Conservation (phyloP, 306 rosid species). For the Boehmeria nivea region DNA sequence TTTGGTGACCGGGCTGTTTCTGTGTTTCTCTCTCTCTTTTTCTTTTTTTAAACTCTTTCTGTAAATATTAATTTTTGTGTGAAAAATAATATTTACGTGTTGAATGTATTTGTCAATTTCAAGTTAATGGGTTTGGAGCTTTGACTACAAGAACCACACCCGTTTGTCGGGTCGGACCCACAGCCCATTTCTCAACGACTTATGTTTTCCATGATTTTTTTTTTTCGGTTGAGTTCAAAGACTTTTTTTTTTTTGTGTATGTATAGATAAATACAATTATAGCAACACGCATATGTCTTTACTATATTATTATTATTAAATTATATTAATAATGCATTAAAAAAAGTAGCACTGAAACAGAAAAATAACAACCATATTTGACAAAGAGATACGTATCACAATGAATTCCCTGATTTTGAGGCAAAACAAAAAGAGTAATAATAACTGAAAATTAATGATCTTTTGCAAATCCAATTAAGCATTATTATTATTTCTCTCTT, state of each 20-base stretch:
- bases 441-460: not conserved
- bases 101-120: no score
- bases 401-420: not conserved
- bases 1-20: slow-evolving; percentile 51
- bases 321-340: not conserved
- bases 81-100: no score
- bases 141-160: slow-evolving; percentile 9
- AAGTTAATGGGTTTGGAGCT: slow-evolving; percentile 11
- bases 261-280: not conserved
- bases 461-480: not conserved
- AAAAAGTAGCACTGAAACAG: not conserved
- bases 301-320: not conserved
- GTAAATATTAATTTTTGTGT: not conserved
- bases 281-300: not conserved
- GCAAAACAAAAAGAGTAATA: not conserved
- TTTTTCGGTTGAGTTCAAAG: not conserved
- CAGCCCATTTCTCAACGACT: not conserved
- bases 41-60: not conserved
- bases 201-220: not conserved
- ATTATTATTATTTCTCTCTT: no score
- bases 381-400: not conserved
- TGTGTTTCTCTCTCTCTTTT: not conserved
- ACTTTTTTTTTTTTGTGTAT: not conserved
- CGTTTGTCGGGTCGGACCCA: not conserved
- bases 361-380: slow-evolving; percentile 2